Evolutionary conservation across 2,329 filamentous ascomycete genomes (phyloP).

Genomic region (Diaporthe nobilis): DNA sequence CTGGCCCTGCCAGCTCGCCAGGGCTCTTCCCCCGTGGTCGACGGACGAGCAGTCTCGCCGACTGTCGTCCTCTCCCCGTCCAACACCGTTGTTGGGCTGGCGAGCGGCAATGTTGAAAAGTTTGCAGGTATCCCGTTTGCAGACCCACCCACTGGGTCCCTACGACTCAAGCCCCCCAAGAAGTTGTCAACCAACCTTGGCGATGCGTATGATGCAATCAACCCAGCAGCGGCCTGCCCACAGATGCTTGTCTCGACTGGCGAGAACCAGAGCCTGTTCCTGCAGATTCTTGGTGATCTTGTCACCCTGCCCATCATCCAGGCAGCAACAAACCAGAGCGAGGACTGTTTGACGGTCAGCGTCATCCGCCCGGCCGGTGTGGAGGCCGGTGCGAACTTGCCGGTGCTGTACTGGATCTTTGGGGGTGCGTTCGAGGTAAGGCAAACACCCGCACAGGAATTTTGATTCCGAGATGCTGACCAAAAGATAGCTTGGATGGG

Average conservation of each 20-base stretch:
- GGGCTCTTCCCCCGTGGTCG: conserved; percentile 25
- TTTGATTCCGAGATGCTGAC: neutral
- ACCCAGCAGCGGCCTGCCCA: conserved; percentile 74
- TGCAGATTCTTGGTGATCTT: conserved; percentile 63
- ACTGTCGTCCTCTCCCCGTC: conserved; percentile 66
- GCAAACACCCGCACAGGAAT: neutral
- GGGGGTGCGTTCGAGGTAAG: conserved; percentile 73
- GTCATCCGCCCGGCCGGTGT: conserved; percentile 72
- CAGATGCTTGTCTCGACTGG: conserved; percentile 76
- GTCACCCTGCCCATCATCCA: conserved; percentile 72
- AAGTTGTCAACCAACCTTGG: conserved; percentile 70
- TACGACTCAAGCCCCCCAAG: conserved; percentile 79
- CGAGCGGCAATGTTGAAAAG: conserved; percentile 68
- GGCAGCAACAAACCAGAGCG: conserved; percentile 64
- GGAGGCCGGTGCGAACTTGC: conserved; percentile 68
- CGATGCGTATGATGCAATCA: conserved; percentile 70
- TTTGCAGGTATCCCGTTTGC: conserved; percentile 85
- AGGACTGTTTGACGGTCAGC: conserved; percentile 76
- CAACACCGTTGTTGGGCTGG: conserved; percentile 68
- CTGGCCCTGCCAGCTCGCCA: conserved; percentile 34
- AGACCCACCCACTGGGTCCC: conserved; percentile 73
- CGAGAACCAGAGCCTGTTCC: conserved; percentile 52
- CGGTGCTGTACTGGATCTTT: conserved; percentile 80
- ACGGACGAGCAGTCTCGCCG: conserved; percentile 50
- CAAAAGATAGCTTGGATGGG: conserved; percentile 58